phyloP scores from a whole-genome alignment of 176 grass and related monocot species.

The Aegilops tauschii region DNA sequence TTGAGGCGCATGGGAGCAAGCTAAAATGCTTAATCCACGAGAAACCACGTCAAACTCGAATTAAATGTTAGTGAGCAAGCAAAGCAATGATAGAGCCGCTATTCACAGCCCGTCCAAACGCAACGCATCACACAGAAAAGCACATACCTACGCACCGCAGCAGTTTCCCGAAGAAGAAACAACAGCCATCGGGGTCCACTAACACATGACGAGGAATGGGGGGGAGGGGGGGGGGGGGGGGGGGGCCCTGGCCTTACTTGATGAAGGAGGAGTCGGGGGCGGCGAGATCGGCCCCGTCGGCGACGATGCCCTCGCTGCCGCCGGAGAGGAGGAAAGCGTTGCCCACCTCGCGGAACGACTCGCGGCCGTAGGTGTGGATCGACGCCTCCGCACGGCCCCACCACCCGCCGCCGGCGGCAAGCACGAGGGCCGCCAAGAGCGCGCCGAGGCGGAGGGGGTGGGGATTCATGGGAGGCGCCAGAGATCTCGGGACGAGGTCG shows the following conservation, averaged over 20 bases:
- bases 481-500: conserved; percentile 29
- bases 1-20: not conserved
- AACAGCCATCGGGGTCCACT: not conserved
- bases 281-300: conserved; percentile 36
- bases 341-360: conserved; percentile 94
- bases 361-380: conserved; percentile 86
- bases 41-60: not conserved
- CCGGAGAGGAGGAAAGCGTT: conserved; percentile 98
- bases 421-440: conserved; percentile 11
- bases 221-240: not conserved
- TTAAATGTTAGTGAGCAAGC: not conserved
- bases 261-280: conserved; percentile 34
- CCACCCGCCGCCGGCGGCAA: conserved; percentile 20
- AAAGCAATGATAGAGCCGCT: not conserved
- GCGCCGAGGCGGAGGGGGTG: conserved; percentile 26
- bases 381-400: conserved; percentile 55
- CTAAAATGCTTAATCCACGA: not conserved
- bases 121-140: not conserved
- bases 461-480: conserved; percentile 64
- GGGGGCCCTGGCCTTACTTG: conserved; percentile 29
- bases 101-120: not conserved
- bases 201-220: not conserved
- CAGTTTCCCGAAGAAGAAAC: conserved; percentile 8
- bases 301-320: conserved; percentile 91
- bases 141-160: no score